Base-by-base conservation (phyloP, 192 early-diverging fungal genomes). In the Coemansia sp. region DNA sequence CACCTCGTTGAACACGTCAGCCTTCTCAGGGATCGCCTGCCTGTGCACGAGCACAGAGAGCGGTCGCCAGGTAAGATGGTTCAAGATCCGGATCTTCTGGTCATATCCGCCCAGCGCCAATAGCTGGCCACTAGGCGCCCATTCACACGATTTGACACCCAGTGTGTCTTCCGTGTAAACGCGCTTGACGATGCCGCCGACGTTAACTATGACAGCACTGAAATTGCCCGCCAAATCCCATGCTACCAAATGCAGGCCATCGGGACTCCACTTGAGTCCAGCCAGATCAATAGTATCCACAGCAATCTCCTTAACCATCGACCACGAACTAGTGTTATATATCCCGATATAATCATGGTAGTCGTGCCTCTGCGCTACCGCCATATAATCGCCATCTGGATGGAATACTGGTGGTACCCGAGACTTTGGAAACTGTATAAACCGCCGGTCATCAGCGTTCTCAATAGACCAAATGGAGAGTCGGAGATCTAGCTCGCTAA, bases 351-450 rank as follows among this genome's bases (percentile, higher is more conserved):
- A 64, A 40, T 85, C 84, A 28, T 64, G 79, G 62, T 76, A 72
- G 47, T 85, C 84, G 62, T 76, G 75, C n/a, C 84, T 70, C 64
- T 85, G 78, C 26, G 68, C 72, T 28, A 85, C 38, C 37, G 78
- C 84, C 70, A 80, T 71, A 47, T 62, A 78, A 8, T 68, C 38
- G 6, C 69, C 71, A 33, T 65, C 66, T 2, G 78, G 79, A 63
- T 76, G 76, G 68, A 82, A 76, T 32, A 58, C 65, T 13, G 74
- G 55, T 21, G 71, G 62, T 6, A 67, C 63, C 16, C n/a, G 40
- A 16, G 52, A 19, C 57, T 80, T 85, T 4, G 78, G 78, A 30
- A 61, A 62, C 78, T 85, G 83, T 33, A 85, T 70, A 40, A 66
- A 85, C 57, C 67, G 63, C 35, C 69, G 70, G 23, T 69, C 72